Percentiles rank a stretch among this genome's conserved stretches.
Evolutionary conservation across 208 protist genomes (phyloP).

Genomic region (Giardia muris): DNA sequence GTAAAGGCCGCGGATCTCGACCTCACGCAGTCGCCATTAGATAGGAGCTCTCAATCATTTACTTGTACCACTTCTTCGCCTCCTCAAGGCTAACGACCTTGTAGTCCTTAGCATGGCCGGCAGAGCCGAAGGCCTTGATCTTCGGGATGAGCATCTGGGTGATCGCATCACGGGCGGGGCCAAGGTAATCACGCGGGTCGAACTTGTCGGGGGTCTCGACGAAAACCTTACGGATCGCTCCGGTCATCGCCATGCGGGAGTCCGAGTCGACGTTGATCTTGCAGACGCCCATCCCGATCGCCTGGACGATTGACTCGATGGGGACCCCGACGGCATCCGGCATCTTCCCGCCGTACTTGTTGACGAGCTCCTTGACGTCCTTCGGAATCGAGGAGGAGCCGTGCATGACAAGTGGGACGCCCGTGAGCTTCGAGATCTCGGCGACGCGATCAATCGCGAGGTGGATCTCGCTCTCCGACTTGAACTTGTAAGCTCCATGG

Average conservation of each 20-base stretch:
- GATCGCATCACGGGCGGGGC: constrained; percentile 35
- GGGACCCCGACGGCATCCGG: constrained; percentile 44
- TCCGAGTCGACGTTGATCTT: constrained; percentile 51
- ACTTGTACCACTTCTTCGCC: constrained; percentile 35
- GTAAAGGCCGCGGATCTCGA: background rate
- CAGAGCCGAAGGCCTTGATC: constrained; percentile 37
- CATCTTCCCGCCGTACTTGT: constrained; percentile 47
- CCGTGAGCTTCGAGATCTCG: constrained; percentile 31
- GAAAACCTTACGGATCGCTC: constrained; percentile 42
- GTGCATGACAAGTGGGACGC: constrained; percentile 46
- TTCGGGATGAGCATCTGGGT: constrained; percentile 23
- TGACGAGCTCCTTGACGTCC: constrained; percentile 37
- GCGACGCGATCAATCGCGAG: constrained; percentile 43
- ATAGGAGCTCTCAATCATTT: no score
- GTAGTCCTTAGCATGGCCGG: constrained; percentile 42
- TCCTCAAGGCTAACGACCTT: constrained; percentile 32
- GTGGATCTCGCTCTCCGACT: background rate
- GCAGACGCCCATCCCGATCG: constrained; percentile 38
- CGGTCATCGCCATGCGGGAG: constrained; percentile 43
- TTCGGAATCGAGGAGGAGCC: constrained; percentile 45
- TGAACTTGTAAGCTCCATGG: constrained; percentile 52
- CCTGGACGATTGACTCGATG: constrained; percentile 32
- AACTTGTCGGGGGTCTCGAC: constrained; percentile 42
- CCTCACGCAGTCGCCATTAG: no score
- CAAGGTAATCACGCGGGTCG: constrained; percentile 46